phyloP scores from a whole-genome alignment of 352 stramenopile genomes.

The Phytophthora ramorum region DNA sequence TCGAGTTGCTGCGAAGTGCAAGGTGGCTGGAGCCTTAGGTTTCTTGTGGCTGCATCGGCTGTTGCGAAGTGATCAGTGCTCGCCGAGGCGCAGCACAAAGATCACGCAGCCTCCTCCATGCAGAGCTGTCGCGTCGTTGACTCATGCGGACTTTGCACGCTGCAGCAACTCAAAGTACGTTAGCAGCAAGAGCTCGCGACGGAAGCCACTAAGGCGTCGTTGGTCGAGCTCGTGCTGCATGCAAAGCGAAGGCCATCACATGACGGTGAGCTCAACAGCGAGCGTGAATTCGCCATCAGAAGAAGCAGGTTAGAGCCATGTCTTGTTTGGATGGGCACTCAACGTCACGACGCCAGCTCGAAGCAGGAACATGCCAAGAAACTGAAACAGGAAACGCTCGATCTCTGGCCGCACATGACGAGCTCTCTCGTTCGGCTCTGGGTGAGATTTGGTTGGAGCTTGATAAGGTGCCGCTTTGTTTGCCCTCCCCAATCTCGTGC shows the following conservation, averaged over 20 bases:
- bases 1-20: conserved; percentile 33
- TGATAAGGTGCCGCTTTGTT: background rate
- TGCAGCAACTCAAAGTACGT: background rate
- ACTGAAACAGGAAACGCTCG: conserved; percentile 11
- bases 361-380: conserved; percentile 30
- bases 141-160: conserved; percentile 1
- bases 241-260: conserved; percentile 12
- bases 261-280: conserved; percentile 17
- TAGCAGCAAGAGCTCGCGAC: background rate
- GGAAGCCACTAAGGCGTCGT: background rate
- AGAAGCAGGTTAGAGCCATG: conserved; percentile 3
- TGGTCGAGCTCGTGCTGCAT: conserved; percentile 1
- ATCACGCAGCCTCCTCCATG: conserved; percentile 17
- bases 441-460: conserved; percentile 29
- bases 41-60: conserved; percentile 4
- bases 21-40: background rate
- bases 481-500: conserved; percentile 11
- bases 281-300: conserved; percentile 13
- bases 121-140: conserved; percentile 17
- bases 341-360: conserved; percentile 18
- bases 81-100: conserved; percentile 22
- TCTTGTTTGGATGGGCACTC: conserved; percentile 12
- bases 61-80: conserved; percentile 6
- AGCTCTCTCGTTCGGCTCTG: conserved; percentile 17
- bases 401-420: conserved; percentile 27